Base-by-base conservation (phyloP, 2,329 filamentous ascomycete species). In the Neofusicoccum ribis region DNA sequence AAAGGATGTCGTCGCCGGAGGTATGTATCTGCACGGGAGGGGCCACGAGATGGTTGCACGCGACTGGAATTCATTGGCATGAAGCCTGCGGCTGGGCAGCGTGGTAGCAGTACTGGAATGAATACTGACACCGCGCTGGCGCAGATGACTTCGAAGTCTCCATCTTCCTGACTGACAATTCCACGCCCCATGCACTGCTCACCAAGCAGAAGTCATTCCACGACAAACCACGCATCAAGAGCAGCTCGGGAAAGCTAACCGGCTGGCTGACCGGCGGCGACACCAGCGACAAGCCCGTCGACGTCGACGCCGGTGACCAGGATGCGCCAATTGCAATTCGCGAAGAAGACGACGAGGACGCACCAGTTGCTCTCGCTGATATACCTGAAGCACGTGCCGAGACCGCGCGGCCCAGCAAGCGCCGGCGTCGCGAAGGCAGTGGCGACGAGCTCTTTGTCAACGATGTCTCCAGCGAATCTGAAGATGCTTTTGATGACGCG, bases 101-200 rank as follows among this genome's bases (percentile, higher is more conserved):
- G 14, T 17, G 56, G n/a, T 5, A 11, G 3, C 31, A 20, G 23
- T 12, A 36, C 12, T 43, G 37, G 6, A 56, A 41, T 14, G 20
- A 46, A 23, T 31, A 47, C 17, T 67, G 63, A 60, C 56, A 63
- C 49, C 5, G n/a, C 37, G 12, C 9, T n/a, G 49, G 15, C 20
- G 43, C 71, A 95, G 94, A 97, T 77, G 94, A 97, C 70, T 99
- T 97, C 74, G 93, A 98, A 74, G 92, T 97, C 14, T 91, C 93
- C 43, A 91, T 99, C 69, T 98, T 97, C 79, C 83, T 99, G 69
- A 96, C 91, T 51, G 92, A 97, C 76, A 91, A 90, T 7, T 89
- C 87, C 60, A 56, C 65, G 3, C 88, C 93, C 14, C 95, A 98
- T 80, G 91, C 92, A 39, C 82, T 99, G 43, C 84, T 98, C 65